phyloP scores from a whole-genome alignment of 179 eudicot genomes.

The Silene noctiflora region DNA sequence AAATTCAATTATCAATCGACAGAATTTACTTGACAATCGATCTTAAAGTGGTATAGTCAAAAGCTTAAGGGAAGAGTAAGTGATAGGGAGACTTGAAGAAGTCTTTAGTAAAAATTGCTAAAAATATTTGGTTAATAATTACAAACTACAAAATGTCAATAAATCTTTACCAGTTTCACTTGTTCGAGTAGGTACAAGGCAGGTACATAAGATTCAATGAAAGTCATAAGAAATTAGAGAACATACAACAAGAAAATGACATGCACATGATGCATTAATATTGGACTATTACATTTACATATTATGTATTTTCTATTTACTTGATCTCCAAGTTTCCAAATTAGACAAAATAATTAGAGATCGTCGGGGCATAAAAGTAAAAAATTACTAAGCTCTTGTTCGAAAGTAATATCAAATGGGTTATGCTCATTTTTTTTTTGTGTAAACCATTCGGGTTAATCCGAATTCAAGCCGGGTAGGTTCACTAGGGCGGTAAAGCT shows the following conservation, averaged over 20 bases:
- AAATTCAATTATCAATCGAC: no score
- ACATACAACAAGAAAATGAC: slow-evolving; percentile 8
- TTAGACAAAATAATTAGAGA: no score
- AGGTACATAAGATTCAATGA: background rate
- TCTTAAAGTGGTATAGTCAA: background rate
- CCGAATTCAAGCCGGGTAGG: no score
- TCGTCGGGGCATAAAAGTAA: no score
- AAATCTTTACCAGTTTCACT: slow-evolving; percentile 17
- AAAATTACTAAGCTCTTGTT: no score
- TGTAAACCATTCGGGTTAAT: no score
- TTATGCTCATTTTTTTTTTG: no score
- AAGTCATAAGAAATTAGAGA: background rate
- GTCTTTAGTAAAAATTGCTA: background rate
- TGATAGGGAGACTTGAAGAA: background rate
- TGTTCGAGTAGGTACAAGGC: background rate
- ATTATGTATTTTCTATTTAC: background rate
- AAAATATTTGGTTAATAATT: background rate
- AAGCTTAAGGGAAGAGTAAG: background rate
- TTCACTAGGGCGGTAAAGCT: no score
- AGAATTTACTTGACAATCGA: no score
- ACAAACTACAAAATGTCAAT: background rate
- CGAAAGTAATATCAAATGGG: no score
- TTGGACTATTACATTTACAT: no score
- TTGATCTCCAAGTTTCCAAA: no score
- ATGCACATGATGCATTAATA: background rate